Base-by-base conservation (phyloP, 1,139 yeast genomes). In the Nakaseomyces kungkrabaensis region DNA sequence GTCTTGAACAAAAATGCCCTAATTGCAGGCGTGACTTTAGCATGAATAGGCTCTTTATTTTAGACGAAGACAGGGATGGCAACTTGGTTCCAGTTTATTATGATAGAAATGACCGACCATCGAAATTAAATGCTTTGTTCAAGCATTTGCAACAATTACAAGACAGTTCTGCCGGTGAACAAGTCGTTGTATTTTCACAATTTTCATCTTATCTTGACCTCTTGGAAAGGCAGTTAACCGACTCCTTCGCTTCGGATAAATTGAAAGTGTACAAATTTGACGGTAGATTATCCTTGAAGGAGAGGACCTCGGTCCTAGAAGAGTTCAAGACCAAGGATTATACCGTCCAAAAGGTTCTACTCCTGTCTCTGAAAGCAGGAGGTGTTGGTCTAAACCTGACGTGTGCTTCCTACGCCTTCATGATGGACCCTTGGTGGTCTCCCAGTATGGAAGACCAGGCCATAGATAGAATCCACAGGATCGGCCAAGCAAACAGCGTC, bases 351-450 rank as follows among this genome's bases (percentile, higher is more conserved):
- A 75, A 81, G 1, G 76, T 90, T 1, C 65, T 92, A 22, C 69
- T 90, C 24, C 68, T 92, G 36, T 85, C 96, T 1, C 70, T 90
- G 54, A 90, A 88, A 65, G 95, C 97, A 0, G 97, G 98, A 17
- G 97, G 97, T 4, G 96, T 90, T 7, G 98, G 98, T 0, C 73
- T 92, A 55, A 92, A 92, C 62, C 71, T 92, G 53, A 90, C 96
- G 0, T 79, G 83, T 45, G 96, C 97, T 0, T 83, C 87, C 0
- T 76, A 79, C 43, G 97, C 95, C 7, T 89, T 82, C 60, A 75
- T 92, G 78, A 85, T 92, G 90, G 97, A 92, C 61, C 97, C 97
- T 0, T 92, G 96, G 95, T 92, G 97, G 97, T 85, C 94, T 27
- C 95, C 88, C 43, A 88, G 96, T 51, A 81, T 87, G 42, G 97